Evolutionary conservation across 208 protist genomes (phyloP).

Genomic region (Leishmania aethiopica): DNA sequence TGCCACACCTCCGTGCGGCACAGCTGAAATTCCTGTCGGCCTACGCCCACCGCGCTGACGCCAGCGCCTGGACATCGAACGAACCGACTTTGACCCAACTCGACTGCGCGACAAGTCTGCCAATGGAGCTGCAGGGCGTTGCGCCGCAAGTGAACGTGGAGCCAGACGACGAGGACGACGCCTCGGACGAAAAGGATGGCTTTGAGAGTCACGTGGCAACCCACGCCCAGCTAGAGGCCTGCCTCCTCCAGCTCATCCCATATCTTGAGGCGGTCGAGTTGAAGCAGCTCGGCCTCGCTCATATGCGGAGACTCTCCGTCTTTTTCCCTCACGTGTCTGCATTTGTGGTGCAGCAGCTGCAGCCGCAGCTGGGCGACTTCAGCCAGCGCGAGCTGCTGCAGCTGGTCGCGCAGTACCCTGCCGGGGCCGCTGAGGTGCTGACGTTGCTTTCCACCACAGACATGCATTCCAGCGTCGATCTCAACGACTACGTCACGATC

Average conservation of each 20-base stretch:
- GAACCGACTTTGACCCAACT: background rate
- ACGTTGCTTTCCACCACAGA: conserved; percentile 47
- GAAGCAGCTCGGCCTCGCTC: conserved; percentile 53
- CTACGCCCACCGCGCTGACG: background rate
- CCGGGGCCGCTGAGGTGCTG: conserved; percentile 37
- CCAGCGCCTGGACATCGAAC: background rate
- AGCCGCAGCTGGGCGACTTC: conserved; percentile 40
- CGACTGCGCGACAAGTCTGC: background rate
- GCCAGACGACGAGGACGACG: background rate
- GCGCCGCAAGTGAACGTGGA: background rate
- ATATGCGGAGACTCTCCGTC: conserved; percentile 42
- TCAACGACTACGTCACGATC: conserved; percentile 60
- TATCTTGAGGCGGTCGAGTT: conserved; percentile 37
- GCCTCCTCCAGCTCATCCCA: conserved; percentile 27
- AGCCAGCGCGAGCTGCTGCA: conserved; percentile 63
- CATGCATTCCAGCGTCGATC: conserved; percentile 54
- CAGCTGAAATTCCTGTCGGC: background rate
- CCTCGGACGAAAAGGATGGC: background rate
- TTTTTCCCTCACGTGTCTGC: conserved; percentile 44
- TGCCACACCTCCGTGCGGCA: background rate
- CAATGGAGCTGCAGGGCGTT: background rate
- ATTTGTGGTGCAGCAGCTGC: conserved; percentile 38
- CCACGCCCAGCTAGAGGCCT: conserved; percentile 20
- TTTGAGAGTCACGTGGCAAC: background rate
- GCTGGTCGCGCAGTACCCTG: conserved; percentile 55